phyloP scores from a whole-genome alignment of 78 protist genomes.

The Isochrysis galbana region DNA sequence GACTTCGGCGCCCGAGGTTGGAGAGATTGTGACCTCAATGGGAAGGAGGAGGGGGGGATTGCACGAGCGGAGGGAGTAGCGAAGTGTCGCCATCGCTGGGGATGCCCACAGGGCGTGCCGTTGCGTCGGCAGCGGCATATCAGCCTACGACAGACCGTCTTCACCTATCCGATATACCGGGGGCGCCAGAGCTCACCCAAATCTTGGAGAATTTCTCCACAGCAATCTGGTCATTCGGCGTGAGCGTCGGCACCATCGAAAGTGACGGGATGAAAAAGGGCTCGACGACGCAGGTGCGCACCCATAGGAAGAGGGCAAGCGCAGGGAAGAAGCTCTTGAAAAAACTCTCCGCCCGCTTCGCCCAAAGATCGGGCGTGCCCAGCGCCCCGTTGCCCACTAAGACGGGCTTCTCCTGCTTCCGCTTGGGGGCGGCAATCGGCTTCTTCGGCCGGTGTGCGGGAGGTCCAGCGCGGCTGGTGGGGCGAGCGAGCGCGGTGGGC shows the following conservation, averaged over 20 bases:
- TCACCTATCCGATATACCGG: too few species aligned
- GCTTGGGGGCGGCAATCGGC: background rate
- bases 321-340: background rate
- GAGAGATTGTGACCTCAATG: too few species aligned
- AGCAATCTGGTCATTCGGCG: constrained; percentile 7
- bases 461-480: too few species aligned
- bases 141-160: too few species aligned
- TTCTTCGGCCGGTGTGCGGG: too few species aligned
- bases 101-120: too few species aligned
- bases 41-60: too few species aligned
- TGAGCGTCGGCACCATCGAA: background rate
- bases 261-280: background rate
- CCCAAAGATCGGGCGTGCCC: background rate
- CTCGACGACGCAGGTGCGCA: constrained; percentile 10
- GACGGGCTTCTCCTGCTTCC: background rate
- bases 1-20: too few species aligned
- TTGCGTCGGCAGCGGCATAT: too few species aligned
- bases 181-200: background rate
- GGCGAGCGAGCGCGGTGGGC: too few species aligned
- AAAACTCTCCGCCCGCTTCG: background rate
- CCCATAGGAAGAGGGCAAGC: background rate
- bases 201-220: background rate
- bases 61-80: too few species aligned
- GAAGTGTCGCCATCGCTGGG: too few species aligned
- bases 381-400: background rate